Conservation (phyloP, 129 eudicot species). For the Escallonia rubra region DNA sequence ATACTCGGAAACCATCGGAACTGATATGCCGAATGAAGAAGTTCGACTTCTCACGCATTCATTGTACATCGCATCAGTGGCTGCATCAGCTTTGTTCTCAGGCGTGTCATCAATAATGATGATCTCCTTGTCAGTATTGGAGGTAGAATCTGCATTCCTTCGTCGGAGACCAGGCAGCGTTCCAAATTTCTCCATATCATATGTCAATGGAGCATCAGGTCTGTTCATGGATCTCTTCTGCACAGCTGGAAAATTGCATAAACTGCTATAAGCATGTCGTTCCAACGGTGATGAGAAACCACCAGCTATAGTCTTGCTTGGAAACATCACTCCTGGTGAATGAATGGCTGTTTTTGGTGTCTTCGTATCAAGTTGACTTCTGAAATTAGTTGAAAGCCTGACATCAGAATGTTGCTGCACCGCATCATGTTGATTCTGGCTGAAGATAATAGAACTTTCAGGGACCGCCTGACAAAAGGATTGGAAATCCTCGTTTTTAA, state of each 20-base stretch:
- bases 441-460: slow-evolving; percentile 13
- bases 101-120: slow-evolving; percentile 40
- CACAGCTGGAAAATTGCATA: slow-evolving; percentile 1
- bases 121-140: slow-evolving; percentile 32
- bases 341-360: slow-evolving; percentile 11
- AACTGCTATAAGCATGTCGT: slow-evolving; percentile 12
- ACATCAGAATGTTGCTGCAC: slow-evolving; percentile 19
- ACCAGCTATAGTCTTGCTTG: slow-evolving; percentile 16
- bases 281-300: slow-evolving; percentile 25
- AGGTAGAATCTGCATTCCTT: slow-evolving; percentile 10
- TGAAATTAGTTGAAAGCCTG: slow-evolving; percentile 17
- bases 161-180: not conserved
- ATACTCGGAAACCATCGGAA: not conserved
- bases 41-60: slow-evolving; percentile 16
- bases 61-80: slow-evolving; percentile 10
- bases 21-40: slow-evolving; percentile 5
- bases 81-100: slow-evolving; percentile 22
- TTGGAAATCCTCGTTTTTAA: slow-evolving; percentile 15
- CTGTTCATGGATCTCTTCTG: slow-evolving; percentile 17
- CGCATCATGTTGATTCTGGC: slow-evolving; percentile 17
- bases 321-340: slow-evolving; percentile 9
- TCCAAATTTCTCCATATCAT: slow-evolving; percentile 9
- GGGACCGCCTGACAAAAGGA: slow-evolving; percentile 17
- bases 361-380: slow-evolving; percentile 17
- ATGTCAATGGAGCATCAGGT: slow-evolving; percentile 6